phyloP scores from a whole-genome alignment of 75 land plant species.

The Gnetum montanum region DNA sequence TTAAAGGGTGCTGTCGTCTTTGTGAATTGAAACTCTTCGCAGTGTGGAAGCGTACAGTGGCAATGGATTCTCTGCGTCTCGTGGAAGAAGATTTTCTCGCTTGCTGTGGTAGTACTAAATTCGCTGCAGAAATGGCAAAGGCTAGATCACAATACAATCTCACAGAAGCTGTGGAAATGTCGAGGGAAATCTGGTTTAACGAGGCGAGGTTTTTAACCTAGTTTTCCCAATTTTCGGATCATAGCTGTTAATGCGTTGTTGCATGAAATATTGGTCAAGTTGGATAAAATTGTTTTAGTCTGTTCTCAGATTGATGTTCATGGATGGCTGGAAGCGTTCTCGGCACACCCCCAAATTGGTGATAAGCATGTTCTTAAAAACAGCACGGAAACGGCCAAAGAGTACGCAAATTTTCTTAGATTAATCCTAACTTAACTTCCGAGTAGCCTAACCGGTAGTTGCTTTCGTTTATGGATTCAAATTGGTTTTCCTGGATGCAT shows the following conservation, averaged over 20 bases:
- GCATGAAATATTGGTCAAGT: too few relatives aligned
- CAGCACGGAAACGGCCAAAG: conserved; percentile 19
- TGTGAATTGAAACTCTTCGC: too few relatives aligned
- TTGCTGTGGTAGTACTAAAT: conserved; percentile 71
- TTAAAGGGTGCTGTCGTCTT: too few relatives aligned
- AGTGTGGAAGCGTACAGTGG: too few relatives aligned
- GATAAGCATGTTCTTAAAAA: conserved; percentile 16
- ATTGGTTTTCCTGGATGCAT: too few relatives aligned
- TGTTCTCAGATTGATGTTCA: conserved; percentile 75
- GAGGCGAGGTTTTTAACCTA: conserved; percentile 36
- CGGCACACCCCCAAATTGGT: conserved; percentile 89
- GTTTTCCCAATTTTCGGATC: too few relatives aligned
- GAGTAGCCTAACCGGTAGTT: too few relatives aligned
- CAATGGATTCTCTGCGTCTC: conserved; percentile 2
- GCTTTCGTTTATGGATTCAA: too few relatives aligned
- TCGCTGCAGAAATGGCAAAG: conserved; percentile 62
- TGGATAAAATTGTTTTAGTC: too few relatives aligned
- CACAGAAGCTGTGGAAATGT: conserved; percentile 42
- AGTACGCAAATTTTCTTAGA: conserved; percentile 15
- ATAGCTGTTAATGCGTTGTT: too few relatives aligned
- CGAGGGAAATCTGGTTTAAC: conserved; percentile 81
- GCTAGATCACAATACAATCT: conserved; percentile 42
- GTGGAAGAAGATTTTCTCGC: conserved; percentile 35
- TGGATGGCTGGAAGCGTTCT: conserved; percentile 89
- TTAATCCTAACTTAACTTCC: too few relatives aligned